phyloP scores from a whole-genome alignment of 2,329 filamentous ascomycete genomes.

The Aspergillus intermedius region DNA sequence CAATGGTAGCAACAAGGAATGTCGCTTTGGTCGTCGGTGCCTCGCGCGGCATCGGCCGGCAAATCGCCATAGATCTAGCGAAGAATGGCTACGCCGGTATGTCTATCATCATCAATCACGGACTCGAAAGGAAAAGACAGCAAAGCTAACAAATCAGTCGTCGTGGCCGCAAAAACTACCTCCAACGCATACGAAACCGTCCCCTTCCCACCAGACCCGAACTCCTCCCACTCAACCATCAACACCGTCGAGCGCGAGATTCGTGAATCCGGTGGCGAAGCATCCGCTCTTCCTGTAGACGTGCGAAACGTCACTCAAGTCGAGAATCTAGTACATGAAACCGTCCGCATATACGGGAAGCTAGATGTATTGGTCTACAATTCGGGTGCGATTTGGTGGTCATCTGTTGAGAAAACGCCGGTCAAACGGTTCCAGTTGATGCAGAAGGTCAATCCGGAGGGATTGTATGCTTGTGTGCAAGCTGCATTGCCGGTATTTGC shows the following conservation, averaged over 20 bases:
- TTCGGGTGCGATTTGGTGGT: constrained; percentile 80
- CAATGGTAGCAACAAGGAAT: constrained; percentile 15
- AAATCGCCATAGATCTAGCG: constrained; percentile 71
- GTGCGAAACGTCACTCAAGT: constrained; percentile 60
- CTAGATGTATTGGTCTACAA: constrained; percentile 78
- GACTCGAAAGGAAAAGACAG: not conserved
- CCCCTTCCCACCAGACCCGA: constrained; percentile 69
- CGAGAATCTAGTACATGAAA: constrained; percentile 52
- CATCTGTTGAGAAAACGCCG: constrained; percentile 64
- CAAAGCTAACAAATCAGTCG: constrained; percentile 45
- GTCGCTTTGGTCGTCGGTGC: constrained; percentile 70
- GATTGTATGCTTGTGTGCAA: constrained; percentile 67
- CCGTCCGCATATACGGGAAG: constrained; percentile 53
- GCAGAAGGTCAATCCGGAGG: constrained; percentile 68
- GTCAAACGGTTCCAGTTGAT: constrained; percentile 71
- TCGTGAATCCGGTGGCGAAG: constrained; percentile 54
- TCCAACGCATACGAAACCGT: constrained; percentile 52
- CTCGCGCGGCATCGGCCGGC: constrained; percentile 72
- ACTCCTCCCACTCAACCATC: constrained; percentile 68
- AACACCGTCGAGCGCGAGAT: constrained; percentile 75
- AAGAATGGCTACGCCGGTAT: constrained; percentile 63
- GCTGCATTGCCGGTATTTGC: constrained; percentile 61
- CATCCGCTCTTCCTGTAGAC: constrained; percentile 63
- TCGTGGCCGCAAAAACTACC: constrained; percentile 69
- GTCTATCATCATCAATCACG: constrained; percentile 1